These are phyloP conservation scores for Fraxinus pennsylvanica DNA, from an alignment of 257 asterid species.

Conservation along the genomic window DNA sequence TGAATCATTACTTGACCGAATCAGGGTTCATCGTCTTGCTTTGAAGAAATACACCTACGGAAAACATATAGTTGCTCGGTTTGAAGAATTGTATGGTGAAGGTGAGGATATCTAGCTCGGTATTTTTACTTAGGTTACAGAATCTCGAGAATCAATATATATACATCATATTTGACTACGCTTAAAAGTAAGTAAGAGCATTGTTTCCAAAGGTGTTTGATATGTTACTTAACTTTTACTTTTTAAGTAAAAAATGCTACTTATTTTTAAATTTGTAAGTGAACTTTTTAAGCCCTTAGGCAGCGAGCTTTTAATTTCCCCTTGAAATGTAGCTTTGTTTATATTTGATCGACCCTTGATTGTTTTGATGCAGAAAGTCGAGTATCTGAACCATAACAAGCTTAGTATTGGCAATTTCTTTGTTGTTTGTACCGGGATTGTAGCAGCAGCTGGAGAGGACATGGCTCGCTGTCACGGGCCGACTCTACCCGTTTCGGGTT, in stretches of 20 bases:
- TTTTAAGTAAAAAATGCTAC: too few species aligned
- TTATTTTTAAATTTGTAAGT: too few species aligned
- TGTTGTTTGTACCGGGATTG: neutral
- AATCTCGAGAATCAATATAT: neutral
- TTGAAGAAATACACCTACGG: slow-evolving; percentile 88
- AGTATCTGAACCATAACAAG: slow-evolving; percentile 32
- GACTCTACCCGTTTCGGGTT: neutral
- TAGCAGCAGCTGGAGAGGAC: neutral
- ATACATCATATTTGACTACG: neutral
- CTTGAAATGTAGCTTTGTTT: too few species aligned
- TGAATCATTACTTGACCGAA: slow-evolving; percentile 51
- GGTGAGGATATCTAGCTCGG: slow-evolving; percentile 36
- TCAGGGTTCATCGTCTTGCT: slow-evolving; percentile 59
- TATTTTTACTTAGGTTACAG: slow-evolving; percentile 2
- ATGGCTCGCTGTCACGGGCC: neutral
- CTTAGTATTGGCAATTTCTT: too few species aligned
- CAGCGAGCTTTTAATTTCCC: neutral
- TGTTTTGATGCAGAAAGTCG: slow-evolving; percentile 47
- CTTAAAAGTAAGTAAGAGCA: neutral
- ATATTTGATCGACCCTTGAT: too few species aligned
- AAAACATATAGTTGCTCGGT: slow-evolving; percentile 88
- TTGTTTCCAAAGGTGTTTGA: neutral
- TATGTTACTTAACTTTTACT: neutral
- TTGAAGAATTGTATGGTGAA: slow-evolving; percentile 71
- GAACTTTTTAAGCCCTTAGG: neutral